Base-by-base conservation (phyloP, 2,329 filamentous ascomycete genomes). In the Hansfordia pulvinata region DNA sequence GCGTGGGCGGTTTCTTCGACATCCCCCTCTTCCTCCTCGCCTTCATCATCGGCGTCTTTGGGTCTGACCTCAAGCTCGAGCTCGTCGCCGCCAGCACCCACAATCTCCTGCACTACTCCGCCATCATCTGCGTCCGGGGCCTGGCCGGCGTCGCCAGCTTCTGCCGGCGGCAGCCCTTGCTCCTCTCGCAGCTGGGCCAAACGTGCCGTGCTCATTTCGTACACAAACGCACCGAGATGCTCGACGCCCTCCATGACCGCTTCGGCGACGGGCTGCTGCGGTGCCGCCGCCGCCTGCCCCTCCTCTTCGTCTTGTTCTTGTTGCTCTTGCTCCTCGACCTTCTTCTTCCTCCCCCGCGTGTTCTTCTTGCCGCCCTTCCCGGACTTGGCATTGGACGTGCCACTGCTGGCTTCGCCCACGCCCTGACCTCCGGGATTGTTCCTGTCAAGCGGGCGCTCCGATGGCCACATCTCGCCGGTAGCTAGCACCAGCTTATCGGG, bases 151-250 rank as follows among this genome's bases (percentile, higher is more conserved):
- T 38, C 35, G 5, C 26, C 26, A n/a, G 35, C 35, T 13, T 32
- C 29, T 17, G 32, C 28, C n/a, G 32, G 39, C 8, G 41, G 37
- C 23, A 50, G 30, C 6, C 47, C 47, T 13, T 44, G 46, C 26
- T 54, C 60, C 8, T 42, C 51, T 26, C 58, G 53, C 23, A 72
- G 35, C 42, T 70, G 62, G 43, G 60, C 52, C 19, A 69, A 37
- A 43, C 54, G 63, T 2, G 65, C 69, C 24, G 78, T 70, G 4
- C 85, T 93, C 84, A 98, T 98, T 52, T 98, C 83, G 48, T 73
- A 93, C 13, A 98, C 88, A 50, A 94, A 98, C 54, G 93, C 80
- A 1, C 90, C 90, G 19, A 98, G 53, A 56, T 98, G 90, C 58
- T 98, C 88, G 2, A 96, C 76, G 18, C 80, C 72, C 41, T 88